Percentiles rank a stretch among this genome's conserved stretches.
Conservation (phyloP, 208 protist species). For the Tritrichomonas musculus region DNA sequence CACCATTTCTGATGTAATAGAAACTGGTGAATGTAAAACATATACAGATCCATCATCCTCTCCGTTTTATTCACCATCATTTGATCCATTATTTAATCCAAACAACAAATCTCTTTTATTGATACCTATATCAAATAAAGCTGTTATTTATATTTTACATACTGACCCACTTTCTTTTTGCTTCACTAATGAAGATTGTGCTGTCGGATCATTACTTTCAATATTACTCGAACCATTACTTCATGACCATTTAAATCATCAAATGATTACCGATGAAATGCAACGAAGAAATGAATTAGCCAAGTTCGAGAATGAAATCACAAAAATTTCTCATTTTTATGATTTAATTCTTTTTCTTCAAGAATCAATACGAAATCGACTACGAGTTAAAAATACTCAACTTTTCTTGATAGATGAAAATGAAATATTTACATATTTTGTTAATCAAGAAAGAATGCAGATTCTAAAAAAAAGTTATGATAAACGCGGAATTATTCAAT, state of each 20-base stretch:
- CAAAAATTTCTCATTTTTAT: background rate
- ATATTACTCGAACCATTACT: background rate
- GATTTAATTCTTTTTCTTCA: background rate
- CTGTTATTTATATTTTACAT: background rate
- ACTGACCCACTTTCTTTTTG: background rate
- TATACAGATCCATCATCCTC: background rate
- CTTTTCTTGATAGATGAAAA: background rate
- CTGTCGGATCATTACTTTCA: background rate
- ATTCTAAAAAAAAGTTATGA: background rate
- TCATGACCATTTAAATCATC: background rate
- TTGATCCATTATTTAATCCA: constrained; percentile 32
- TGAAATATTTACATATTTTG: background rate
- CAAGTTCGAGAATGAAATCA: background rate
- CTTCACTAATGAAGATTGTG: constrained; percentile 5
- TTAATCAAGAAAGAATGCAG: background rate
- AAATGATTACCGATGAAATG: background rate
- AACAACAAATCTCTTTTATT: background rate
- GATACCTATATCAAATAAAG: background rate
- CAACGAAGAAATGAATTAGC: background rate
- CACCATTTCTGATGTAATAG: background rate
- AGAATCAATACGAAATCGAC: background rate
- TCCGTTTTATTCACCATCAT: background rate
- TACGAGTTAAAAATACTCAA: background rate
- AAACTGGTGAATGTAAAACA: background rate
- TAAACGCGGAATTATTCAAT: background rate